Evolutionary conservation across 169 alveolate species (phyloP).

Genomic region (Plasmodium berghei): DNA sequence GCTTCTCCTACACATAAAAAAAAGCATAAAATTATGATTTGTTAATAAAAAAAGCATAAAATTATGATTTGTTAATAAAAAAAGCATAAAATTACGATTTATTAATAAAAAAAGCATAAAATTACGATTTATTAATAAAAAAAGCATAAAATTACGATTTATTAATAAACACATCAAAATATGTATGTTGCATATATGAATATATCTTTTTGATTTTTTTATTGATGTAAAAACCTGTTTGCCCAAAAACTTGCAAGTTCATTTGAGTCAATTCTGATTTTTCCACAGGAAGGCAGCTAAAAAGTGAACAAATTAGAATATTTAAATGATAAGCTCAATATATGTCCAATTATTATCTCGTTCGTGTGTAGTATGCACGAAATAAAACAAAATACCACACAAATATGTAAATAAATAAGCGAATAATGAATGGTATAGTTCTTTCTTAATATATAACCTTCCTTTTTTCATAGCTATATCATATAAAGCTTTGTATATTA

Average conservation of each 20-base stretch:
- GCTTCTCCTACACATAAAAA: conserved; percentile 61
- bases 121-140: neutral
- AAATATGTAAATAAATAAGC: no score
- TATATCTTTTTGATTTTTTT: conserved; percentile 2
- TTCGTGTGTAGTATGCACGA: no score
- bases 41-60: neutral
- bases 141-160: neutral
- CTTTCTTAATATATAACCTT: conserved; percentile 52
- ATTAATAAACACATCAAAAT: neutral
- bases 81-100: neutral
- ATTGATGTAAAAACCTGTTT: conserved; percentile 43
- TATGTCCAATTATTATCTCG: no score
- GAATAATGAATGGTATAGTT: no score
- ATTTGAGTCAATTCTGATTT: conserved; percentile 50
- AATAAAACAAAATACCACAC: no score
- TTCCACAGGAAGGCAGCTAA: conserved; percentile 68
- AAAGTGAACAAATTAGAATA: neutral
- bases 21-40: neutral
- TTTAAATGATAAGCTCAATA: neutral
- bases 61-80: conserved; percentile 15
- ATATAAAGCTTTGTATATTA: conserved; percentile 75
- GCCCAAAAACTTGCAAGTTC: conserved; percentile 76
- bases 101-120: neutral
- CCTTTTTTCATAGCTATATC: conserved; percentile 81
- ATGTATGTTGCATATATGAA: neutral